Conservation (phyloP, 1,284 basidiomycete genomes). For the Leccinum subatratum region DNA sequence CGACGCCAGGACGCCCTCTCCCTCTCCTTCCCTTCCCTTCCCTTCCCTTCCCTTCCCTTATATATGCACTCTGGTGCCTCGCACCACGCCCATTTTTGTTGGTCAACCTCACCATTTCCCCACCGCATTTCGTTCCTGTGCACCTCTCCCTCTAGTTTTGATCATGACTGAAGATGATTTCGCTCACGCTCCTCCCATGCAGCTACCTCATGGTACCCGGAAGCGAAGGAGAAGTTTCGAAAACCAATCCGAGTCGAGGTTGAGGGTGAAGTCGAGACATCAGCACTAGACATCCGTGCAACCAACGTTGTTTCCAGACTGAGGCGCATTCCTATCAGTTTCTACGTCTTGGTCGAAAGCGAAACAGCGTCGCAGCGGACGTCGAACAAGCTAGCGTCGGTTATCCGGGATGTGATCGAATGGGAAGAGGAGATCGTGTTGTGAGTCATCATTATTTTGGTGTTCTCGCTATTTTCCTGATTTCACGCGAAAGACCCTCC, state of each 20-base stretch:
- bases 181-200: not conserved
- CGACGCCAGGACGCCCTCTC: too few species aligned
- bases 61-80: not conserved
- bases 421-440: not conserved
- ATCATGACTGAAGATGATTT: not conserved
- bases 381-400: not conserved
- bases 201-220: not conserved
- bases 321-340: not conserved
- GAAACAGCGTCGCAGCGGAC: not conserved
- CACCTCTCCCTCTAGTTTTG: not conserved
- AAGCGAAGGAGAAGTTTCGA: not conserved
- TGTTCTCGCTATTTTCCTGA: not conserved
- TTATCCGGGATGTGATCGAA: not conserved
- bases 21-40: too few species aligned
- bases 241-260: not conserved
- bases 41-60: too few species aligned
- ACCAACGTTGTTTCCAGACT: not conserved
- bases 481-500: not conserved
- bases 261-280: not conserved
- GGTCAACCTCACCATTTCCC: not conserved
- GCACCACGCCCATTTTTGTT: too few species aligned
- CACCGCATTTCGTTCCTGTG: not conserved
- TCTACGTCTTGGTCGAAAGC: not conserved
- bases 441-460: not conserved
- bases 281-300: not conserved